A percentile compares a stretch with the other conserved stretches of the same genome.
These are phyloP conservation scores for Solanum bulbocastanum DNA, from an alignment of 257 asterid genomes.

Conservation along the genomic window DNA sequence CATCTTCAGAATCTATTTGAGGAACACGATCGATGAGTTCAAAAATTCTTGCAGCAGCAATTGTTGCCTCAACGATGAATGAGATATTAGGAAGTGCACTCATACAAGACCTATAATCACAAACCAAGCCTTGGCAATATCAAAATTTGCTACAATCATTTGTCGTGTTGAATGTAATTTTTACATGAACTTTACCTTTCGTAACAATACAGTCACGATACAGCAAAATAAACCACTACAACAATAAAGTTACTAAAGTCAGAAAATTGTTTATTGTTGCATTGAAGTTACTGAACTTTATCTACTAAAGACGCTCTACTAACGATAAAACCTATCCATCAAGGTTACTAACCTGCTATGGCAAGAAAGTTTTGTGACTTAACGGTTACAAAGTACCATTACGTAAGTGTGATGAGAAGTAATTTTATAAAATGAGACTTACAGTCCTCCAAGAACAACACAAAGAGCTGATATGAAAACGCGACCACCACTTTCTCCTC, in stretches of 20 bases:
- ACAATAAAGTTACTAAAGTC: not conserved
- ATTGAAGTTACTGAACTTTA: not conserved
- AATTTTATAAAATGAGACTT: constrained; percentile 7
- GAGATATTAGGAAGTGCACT: constrained; percentile 60
- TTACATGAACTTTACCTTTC: not conserved
- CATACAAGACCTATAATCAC: constrained; percentile 46
- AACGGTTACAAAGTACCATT: not conserved
- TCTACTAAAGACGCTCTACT: not conserved
- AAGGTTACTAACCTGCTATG: not conserved
- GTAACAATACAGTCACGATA: not conserved
- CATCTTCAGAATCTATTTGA: constrained; percentile 32
- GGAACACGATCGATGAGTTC: constrained; percentile 44
- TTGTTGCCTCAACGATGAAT: constrained; percentile 42
- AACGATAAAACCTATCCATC: not conserved
- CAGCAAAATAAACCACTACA: not conserved
- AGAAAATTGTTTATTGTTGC: not conserved
- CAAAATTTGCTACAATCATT: not conserved
- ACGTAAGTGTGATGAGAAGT: not conserved
- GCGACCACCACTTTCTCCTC: constrained; percentile 58
- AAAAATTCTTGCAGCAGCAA: constrained; percentile 42
- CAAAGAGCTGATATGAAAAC: constrained; percentile 54
- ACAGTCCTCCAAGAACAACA: constrained; percentile 66
- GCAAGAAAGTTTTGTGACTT: not conserved
- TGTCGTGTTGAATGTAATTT: not conserved
- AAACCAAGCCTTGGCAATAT: not conserved